Evolutionary conservation across 179 eudicot genomes (phyloP), one percentile per base, ranked within the genome.

Genomic region (Heliamphora pulchella): DNA sequence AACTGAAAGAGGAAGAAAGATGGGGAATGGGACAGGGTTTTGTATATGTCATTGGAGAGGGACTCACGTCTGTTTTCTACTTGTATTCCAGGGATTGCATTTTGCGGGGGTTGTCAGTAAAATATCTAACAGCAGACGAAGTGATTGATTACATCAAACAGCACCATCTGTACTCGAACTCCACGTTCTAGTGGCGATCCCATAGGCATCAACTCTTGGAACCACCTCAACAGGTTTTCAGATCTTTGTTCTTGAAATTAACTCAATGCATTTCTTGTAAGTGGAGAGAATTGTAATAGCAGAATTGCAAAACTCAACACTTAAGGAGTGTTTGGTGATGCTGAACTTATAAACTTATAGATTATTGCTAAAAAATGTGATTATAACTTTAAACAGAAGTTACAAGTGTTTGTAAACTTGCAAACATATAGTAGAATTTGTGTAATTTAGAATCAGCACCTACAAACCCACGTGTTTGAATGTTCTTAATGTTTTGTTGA

Each of bases 91-190:
- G 98, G 89, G 84, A 90, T 66, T 91, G 96, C 88, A 87, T 95
- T 67, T 86, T 90, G 39, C 86, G 85, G 80, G 97, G 94, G 67
- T 81, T 88, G 78, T 95, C 98, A 0, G 87, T 93, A 59, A 93
- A 93, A 81, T 93, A 92, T 79, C 75, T 95, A 69, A 91, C 91
- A 39, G 88, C 88, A n/a, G 96, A 95, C 81, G 94, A 88, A 80
- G 97, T 95, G 47, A 91, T 93, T 61, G 84, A 83, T 81, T 95
- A 95, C 79, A 90, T 93, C 62, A 84, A 77, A 76, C 83, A 86
- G 64, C 87, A 91, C 74, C 68, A 68, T 63, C 84, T 95, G 10
- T 93, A 95, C 84, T 46, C 57, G 68, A 82, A 77, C 55, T 44
- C 82, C 47, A n/a, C 44, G 0, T 57, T 20, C 44, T 78, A 46